These are phyloP conservation scores for Cyberlindnera japonica DNA, from an alignment of 805 yeast species.

Conservation along the genomic window DNA sequence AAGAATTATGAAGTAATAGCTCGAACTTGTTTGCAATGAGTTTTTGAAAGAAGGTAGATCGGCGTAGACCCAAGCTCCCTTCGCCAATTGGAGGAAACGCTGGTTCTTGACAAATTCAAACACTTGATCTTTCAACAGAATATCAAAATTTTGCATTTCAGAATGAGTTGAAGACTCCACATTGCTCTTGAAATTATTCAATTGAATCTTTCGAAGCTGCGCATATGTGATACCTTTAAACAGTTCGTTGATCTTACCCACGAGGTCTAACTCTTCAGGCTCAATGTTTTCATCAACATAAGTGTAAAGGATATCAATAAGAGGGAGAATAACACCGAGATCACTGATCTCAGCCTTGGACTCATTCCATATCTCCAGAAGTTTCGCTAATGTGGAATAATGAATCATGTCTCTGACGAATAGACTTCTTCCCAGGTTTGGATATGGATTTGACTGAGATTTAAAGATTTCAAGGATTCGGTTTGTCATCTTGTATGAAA, in stretches of 20 bases:
- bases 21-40: constrained; percentile 27
- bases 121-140: constrained; percentile 51
- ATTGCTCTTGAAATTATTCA: constrained; percentile 36
- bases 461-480: constrained; percentile 27
- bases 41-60: constrained; percentile 44
- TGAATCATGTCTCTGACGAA: constrained; percentile 53
- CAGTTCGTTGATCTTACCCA: constrained; percentile 45
- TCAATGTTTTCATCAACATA: constrained; percentile 27
- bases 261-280: constrained; percentile 20
- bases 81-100: constrained; percentile 63
- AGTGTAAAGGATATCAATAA: constrained; percentile 38
- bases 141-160: constrained; percentile 46
- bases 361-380: constrained; percentile 61
- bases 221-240: constrained; percentile 42
- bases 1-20: constrained; percentile 52
- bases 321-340: constrained; percentile 44
- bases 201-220: constrained; percentile 52
- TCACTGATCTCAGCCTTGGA: constrained; percentile 54
- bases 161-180: constrained; percentile 42
- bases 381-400: constrained; percentile 51
- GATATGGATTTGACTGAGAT: constrained; percentile 3
- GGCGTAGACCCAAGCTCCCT: constrained; percentile 78
- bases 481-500: constrained; percentile 29
- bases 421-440: constrained; percentile 35
- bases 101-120: constrained; percentile 72